Base-by-base conservation (phyloP, 768 basidiomycete genomes). In the Kwoniella newhampshirensis region DNA sequence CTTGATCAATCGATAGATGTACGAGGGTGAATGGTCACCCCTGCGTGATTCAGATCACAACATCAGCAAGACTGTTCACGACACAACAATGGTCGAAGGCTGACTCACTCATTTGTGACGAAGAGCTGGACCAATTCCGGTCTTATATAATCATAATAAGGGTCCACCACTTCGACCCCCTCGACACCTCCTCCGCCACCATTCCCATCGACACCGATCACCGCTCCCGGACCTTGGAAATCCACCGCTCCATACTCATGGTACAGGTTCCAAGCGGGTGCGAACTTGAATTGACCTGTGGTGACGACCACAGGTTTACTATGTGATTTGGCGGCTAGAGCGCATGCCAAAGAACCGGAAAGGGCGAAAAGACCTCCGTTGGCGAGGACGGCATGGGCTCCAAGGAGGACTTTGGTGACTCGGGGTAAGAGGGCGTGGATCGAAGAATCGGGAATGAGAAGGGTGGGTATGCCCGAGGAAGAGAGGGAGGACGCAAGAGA, bases 391-490 rank as follows among this genome's bases (percentile, higher is more conserved):
- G 88, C 86, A 76, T 97, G 94, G 11, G 92, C 88, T 26, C 92
- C 91, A 43, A 99, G 82, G 57, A 99, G 85, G 65, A 98, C 87
- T 77, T 99, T 99, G 79, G 92, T 94, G 59, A 94, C 88, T 58
- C 94, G 86, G 4, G 96, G 94, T 86, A 98, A 90, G 62, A 99
- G 82, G 11, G 92, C 91, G 73, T 88, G 94, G 74, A 97, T 86
- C 23, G 91, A 92, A 7, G 91, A 92, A 77, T 98, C 94, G 39
- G 96, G 94, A 49, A 98, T 87, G 45, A 99, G 87, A 74, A 97
- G 88, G n/a, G 92, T 94, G 5, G 90, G 90, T 62, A 98, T 91
- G 45, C 86, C 86, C 15, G 85, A 82, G 3, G 84, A 79, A 3
- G 92, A 89, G 21, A 97, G 81, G 2, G 87, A 83, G 65, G 84